Conservation (phyloP, 371 early-diverging fungal species). For the Lichtheimia hyalospora region DNA sequence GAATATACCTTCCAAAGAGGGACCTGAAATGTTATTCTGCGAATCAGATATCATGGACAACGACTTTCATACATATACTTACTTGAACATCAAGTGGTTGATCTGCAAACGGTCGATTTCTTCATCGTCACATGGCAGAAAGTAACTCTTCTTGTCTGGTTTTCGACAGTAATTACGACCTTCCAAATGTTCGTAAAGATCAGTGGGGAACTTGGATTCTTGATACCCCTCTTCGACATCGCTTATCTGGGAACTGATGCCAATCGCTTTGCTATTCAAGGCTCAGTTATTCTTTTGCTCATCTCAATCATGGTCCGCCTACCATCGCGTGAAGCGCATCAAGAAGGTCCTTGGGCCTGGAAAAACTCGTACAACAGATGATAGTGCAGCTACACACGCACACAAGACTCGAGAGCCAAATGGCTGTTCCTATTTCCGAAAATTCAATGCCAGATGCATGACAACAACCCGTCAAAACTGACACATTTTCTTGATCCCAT, state of each 20-base stretch:
- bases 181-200: slow-evolving; percentile 30
- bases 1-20: not conserved
- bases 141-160: slow-evolving; percentile 16
- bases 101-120: slow-evolving; percentile 43
- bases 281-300: too few relatives aligned
- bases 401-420: too few relatives aligned
- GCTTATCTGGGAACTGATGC: not conserved
- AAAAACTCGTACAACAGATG: too few relatives aligned
- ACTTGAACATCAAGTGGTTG: slow-evolving; percentile 33
- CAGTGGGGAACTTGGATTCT: slow-evolving; percentile 37
- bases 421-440: too few relatives aligned
- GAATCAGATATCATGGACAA: not conserved
- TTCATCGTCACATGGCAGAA: slow-evolving; percentile 49
- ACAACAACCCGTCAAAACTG: too few relatives aligned
- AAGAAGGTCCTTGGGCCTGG: too few relatives aligned
- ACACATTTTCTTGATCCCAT: too few relatives aligned
- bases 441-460: too few relatives aligned
- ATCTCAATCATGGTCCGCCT: too few relatives aligned
- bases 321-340: too few relatives aligned
- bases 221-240: slow-evolving; percentile 10
- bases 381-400: too few relatives aligned
- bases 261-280: too few relatives aligned
- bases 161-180: slow-evolving; percentile 31
- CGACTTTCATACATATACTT: not conserved
- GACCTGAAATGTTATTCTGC: not conserved